Percentiles rank a stretch among this genome's conserved stretches.
Conservation (phyloP, 176 grass and related monocot genomes). For the Rhynchospora tenuis region DNA sequence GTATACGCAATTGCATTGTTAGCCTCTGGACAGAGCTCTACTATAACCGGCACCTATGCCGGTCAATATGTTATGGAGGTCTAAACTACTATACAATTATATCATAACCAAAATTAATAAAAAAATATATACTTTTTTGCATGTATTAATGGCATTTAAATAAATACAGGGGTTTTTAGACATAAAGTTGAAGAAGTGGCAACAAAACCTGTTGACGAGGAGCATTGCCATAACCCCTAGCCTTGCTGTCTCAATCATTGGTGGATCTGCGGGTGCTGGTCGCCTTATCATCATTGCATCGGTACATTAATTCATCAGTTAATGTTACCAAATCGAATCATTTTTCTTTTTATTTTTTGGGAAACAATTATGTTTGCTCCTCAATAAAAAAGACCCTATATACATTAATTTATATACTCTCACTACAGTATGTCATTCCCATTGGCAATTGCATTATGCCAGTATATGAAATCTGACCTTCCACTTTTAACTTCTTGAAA, state of each 20-base stretch:
- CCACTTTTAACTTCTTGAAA: not conserved
- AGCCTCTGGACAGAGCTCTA: conserved; percentile 75
- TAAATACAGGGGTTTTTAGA: conserved; percentile 64
- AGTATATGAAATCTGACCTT: not conserved
- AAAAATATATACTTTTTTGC: too few relatives aligned
- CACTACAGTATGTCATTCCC: not conserved
- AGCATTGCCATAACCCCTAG: conserved; percentile 56
- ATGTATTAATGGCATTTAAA: not conserved
- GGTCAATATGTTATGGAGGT: conserved; percentile 91
- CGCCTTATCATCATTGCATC: conserved; percentile 69
- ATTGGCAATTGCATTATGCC: not conserved
- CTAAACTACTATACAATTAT: conserved; percentile 2
- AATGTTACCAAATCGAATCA: not conserved
- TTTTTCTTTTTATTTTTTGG: not conserved
- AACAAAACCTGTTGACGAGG: conserved; percentile 57
- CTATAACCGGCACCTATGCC: conserved; percentile 52
- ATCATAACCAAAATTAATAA: not conserved
- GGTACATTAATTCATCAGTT: conserved; percentile 23
- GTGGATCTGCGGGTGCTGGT: conserved; percentile 35
- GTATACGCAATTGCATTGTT: conserved; percentile 65
- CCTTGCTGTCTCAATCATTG: conserved; percentile 45
- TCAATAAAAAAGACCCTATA: not conserved
- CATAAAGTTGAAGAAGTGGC: conserved; percentile 60
- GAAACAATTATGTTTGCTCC: not conserved
- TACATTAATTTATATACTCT: not conserved